These are phyloP conservation scores for Huntiella bhutanensis DNA, from an alignment of 2,329 filamentous ascomycete species.

Conservation along the genomic window DNA sequence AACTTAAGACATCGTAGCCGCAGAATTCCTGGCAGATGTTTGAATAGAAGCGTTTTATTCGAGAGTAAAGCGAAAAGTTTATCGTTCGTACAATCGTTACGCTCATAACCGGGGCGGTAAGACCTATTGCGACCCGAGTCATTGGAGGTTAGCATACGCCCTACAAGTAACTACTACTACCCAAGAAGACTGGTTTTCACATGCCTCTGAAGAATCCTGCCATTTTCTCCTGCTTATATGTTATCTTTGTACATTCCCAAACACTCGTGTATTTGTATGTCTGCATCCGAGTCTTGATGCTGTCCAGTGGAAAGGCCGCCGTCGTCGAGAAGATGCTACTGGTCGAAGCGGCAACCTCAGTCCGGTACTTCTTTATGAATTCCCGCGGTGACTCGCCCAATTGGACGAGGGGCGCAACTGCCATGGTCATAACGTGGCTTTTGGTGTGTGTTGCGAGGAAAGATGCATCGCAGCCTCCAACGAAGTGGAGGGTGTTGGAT, in stretches of 20 bases:
- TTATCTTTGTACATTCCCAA: constrained; percentile 53
- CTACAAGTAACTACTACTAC: background rate
- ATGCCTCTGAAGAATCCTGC: constrained; percentile 66
- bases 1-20: constrained; percentile 49
- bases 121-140: constrained; percentile 28
- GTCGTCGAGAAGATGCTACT: constrained; percentile 64
- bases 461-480: constrained; percentile 1
- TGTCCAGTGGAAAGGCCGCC: constrained; percentile 70
- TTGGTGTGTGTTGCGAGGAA: background rate
- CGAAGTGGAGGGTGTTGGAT: background rate
- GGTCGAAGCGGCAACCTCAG: constrained; percentile 58
- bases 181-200: constrained; percentile 12
- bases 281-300: constrained; percentile 80
- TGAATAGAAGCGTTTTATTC: constrained; percentile 54
- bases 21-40: constrained; percentile 49
- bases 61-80: constrained; percentile 64
- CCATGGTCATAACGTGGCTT: constrained; percentile 4
- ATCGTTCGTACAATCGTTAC: constrained; percentile 61
- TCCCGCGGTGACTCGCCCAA: constrained; percentile 10
- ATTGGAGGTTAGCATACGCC: background rate
- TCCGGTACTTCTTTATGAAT: constrained; percentile 36
- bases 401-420: constrained; percentile 5
- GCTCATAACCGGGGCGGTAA: constrained; percentile 61
- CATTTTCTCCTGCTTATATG: constrained; percentile 54
- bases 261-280: constrained; percentile 64